These are phyloP conservation scores for Acanthamoeba sp. DNA, from an alignment of 208 protist species.

Conservation along the genomic window DNA sequence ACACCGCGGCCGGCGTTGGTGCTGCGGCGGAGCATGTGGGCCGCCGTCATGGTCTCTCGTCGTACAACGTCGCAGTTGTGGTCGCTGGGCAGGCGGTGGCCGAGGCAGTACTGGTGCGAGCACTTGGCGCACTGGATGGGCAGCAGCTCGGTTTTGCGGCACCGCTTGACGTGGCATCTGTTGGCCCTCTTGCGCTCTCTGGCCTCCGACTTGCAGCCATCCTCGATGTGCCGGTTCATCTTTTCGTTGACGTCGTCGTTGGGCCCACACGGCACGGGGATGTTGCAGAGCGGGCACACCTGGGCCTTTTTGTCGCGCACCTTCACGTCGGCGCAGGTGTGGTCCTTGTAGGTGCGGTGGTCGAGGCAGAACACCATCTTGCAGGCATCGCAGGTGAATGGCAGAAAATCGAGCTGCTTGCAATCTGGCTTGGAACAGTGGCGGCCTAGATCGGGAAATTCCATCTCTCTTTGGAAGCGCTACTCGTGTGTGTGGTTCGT, in stretches of 20 bases:
- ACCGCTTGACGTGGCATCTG: constrained; percentile 36
- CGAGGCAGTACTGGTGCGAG: constrained; percentile 38
- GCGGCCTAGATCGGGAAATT: constrained; percentile 65
- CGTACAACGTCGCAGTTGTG: constrained; percentile 56
- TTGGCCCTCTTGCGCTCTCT: constrained; percentile 8
- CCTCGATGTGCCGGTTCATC: constrained; percentile 26
- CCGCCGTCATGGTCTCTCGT: background rate
- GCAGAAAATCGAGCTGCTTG: constrained; percentile 25
- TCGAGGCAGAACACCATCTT: constrained; percentile 24
- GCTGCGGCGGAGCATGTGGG: constrained; percentile 6
- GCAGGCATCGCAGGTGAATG: constrained; percentile 36
- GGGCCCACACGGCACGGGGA: background rate
- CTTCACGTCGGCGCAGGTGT: background rate
- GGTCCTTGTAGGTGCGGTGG: constrained; percentile 22
- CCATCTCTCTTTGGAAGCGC: constrained; percentile 77
- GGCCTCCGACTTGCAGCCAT: constrained; percentile 60
- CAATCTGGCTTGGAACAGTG: background rate
- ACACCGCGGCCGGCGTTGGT: background rate
- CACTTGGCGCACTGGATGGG: constrained; percentile 25
- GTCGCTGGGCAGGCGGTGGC: constrained; percentile 57
- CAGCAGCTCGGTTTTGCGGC: background rate
- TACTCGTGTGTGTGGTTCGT: background rate
- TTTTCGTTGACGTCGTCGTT: background rate
- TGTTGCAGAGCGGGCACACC: background rate
- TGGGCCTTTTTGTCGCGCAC: too few species aligned